Conservation (phyloP, 225 moss, liverwort and hornwort genomes). For the Sphagnum contortum region DNA sequence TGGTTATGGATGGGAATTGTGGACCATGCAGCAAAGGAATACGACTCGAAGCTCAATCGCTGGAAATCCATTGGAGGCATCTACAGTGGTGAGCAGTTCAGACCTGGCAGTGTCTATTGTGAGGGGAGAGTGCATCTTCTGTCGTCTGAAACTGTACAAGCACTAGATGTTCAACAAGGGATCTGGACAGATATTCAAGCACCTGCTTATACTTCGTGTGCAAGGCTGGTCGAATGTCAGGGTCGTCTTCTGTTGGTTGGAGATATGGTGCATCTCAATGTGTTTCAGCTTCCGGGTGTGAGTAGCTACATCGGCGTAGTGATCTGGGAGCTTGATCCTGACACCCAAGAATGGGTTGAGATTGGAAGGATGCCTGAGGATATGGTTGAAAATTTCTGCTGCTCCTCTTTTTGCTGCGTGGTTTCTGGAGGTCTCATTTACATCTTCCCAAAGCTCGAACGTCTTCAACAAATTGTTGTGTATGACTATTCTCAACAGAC, state of each 20-base stretch:
- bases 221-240: slow-evolving; percentile 27
- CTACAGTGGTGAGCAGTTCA: slow-evolving; percentile 39
- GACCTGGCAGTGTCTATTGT: slow-evolving; percentile 26
- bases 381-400: slow-evolving; percentile 35
- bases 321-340: slow-evolving; percentile 38
- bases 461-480: no score
- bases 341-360: slow-evolving; percentile 25
- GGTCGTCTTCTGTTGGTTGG: slow-evolving; percentile 46
- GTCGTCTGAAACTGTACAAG: slow-evolving; percentile 34
- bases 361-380: slow-evolving; percentile 35
- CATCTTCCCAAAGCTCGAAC: no score
- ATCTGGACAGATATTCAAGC: slow-evolving; percentile 25
- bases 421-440: background rate
- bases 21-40: slow-evolving; percentile 43
- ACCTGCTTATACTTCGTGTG: slow-evolving; percentile 36
- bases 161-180: slow-evolving; percentile 29
- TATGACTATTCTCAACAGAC: no score
- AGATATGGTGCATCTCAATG: slow-evolving; percentile 49
- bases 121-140: slow-evolving; percentile 31
- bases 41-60: slow-evolving; percentile 28
- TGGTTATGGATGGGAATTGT: slow-evolving; percentile 43
- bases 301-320: slow-evolving; percentile 36
- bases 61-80: slow-evolving; percentile 37
- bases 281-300: slow-evolving; percentile 37
- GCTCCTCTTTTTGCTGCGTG: slow-evolving; percentile 40